A percentile compares a stretch with the other conserved stretches of the same genome.
Evolutionary conservation across 2,329 filamentous ascomycete genomes (phyloP).

Genomic region (Nemania abortiva): DNA sequence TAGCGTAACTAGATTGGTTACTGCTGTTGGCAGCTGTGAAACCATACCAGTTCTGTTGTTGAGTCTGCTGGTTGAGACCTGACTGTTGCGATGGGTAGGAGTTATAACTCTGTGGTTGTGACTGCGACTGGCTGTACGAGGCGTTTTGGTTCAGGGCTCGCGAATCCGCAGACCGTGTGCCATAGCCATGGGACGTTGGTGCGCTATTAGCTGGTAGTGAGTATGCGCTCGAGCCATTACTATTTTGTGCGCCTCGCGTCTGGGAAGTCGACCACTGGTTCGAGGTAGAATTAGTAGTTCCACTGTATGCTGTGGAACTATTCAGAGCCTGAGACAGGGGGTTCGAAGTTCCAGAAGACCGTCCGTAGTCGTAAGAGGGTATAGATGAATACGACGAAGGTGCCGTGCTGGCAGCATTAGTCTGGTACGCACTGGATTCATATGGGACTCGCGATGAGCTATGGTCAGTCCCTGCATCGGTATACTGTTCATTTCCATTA

Average conservation of each 20-base stretch:
- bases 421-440: constrained; percentile 47
- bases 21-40: constrained; percentile 46
- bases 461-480: constrained; percentile 41
- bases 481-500: constrained; percentile 42
- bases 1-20: constrained; percentile 42
- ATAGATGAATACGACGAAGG: constrained; percentile 45
- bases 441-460: constrained; percentile 46
- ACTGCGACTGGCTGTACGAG: constrained; percentile 49
- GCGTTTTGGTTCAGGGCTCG: constrained; percentile 44
- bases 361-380: constrained; percentile 49
- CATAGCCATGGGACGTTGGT: constrained; percentile 43
- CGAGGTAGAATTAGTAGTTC: constrained; percentile 33
- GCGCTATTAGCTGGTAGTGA: constrained; percentile 39
- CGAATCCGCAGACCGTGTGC: constrained; percentile 45
- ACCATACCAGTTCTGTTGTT: constrained; percentile 54
- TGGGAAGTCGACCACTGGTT: constrained; percentile 49
- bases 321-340: constrained; percentile 48
- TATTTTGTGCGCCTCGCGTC: constrained; percentile 39
- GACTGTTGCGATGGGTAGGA: constrained; percentile 49
- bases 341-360: constrained; percentile 41
- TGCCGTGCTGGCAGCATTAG: constrained; percentile 41
- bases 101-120: constrained; percentile 47
- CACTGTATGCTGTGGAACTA: constrained; percentile 39
- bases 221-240: constrained; percentile 40
- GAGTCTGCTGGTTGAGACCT: constrained; percentile 44